Conservation (phyloP, 1,284 basidiomycete species). For the Polyporus tsugae region DNA sequence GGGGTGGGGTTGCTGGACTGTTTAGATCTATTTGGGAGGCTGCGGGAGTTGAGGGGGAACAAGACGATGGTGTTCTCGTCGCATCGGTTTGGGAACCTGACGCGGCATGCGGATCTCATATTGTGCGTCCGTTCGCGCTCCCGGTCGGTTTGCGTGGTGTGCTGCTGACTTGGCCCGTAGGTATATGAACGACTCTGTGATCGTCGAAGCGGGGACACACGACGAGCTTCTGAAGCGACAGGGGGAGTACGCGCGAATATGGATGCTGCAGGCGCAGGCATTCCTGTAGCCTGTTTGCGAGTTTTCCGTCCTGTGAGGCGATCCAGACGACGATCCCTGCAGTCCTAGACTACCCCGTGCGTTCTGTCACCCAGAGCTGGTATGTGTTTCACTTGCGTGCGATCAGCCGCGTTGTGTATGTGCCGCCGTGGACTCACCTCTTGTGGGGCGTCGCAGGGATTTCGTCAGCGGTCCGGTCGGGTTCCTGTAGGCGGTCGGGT, state of each 20-base stretch:
- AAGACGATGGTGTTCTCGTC: slow-evolving; percentile 77
- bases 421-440: slow-evolving; percentile 22
- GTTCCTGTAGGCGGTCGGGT: slow-evolving; percentile 78
- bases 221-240: slow-evolving; percentile 51
- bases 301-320: slow-evolving; percentile 35
- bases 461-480: slow-evolving; percentile 80
- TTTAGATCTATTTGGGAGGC: slow-evolving; percentile 63
- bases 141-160: not conserved
- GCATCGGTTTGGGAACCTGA: slow-evolving; percentile 73
- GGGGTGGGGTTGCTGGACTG: too few relatives aligned
- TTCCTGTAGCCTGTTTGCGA: slow-evolving; percentile 45
- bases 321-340: slow-evolving; percentile 89
- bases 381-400: slow-evolving; percentile 56
- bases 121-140: slow-evolving; percentile 47
- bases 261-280: slow-evolving; percentile 62
- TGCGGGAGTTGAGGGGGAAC: slow-evolving; percentile 57
- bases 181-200: slow-evolving; percentile 64
- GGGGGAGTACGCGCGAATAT: slow-evolving; percentile 64
- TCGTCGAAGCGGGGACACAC: slow-evolving; percentile 65
- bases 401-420: slow-evolving; percentile 20
- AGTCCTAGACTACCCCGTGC: slow-evolving; percentile 87
- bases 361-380: slow-evolving; percentile 82
- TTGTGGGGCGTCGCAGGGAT: slow-evolving; percentile 57
- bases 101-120: slow-evolving; percentile 67
- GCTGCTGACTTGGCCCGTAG: slow-evolving; percentile 42